Evolutionary conservation across 2,329 filamentous ascomycete species (phyloP).

Genomic region (Microdochium paspali): DNA sequence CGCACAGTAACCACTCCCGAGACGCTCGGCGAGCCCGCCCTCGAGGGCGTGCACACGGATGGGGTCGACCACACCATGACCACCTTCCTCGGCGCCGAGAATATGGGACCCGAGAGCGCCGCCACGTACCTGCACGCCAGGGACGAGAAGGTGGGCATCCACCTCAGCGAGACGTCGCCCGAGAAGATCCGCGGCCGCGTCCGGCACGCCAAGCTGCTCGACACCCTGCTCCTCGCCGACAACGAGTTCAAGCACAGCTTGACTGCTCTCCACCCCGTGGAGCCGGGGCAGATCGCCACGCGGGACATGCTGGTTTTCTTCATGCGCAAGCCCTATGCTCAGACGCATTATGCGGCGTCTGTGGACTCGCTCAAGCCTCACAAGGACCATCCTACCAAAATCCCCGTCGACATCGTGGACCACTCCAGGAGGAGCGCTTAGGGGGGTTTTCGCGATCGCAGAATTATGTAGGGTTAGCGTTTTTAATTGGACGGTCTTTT

Average conservation of each 20-base stretch:
- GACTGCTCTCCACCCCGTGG: constrained; percentile 12
- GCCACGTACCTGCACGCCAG: constrained; percentile 19
- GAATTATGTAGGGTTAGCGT: not conserved
- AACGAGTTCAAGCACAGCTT: constrained; percentile 18
- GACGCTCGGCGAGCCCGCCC: constrained; percentile 18
- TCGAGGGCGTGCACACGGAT: constrained; percentile 21
- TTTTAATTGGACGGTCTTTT: not conserved
- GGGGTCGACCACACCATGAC: constrained; percentile 23
- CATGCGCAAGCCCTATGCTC: constrained; percentile 15
- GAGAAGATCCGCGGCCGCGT: constrained; percentile 11
- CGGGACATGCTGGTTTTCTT: constrained; percentile 20
- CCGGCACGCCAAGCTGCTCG: constrained; percentile 15
- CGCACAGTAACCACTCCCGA: constrained; percentile 17
- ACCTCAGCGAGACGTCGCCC: constrained; percentile 2
- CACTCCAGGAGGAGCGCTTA: not conserved
- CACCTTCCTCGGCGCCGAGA: constrained; percentile 14
- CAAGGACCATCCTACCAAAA: constrained; percentile 13
- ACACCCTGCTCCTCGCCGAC: constrained; percentile 17
- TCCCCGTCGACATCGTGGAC: constrained; percentile 7
- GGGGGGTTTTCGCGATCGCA: not conserved
- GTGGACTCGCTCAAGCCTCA: constrained; percentile 15
- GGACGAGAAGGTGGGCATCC: constrained; percentile 14
- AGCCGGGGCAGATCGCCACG: constrained; percentile 11
- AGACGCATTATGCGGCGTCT: constrained; percentile 11
- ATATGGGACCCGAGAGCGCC: constrained; percentile 17